These are phyloP conservation scores for Dendrocalamus sinicus DNA, from an alignment of 176 grass and related monocot species.

Conservation along the genomic window DNA sequence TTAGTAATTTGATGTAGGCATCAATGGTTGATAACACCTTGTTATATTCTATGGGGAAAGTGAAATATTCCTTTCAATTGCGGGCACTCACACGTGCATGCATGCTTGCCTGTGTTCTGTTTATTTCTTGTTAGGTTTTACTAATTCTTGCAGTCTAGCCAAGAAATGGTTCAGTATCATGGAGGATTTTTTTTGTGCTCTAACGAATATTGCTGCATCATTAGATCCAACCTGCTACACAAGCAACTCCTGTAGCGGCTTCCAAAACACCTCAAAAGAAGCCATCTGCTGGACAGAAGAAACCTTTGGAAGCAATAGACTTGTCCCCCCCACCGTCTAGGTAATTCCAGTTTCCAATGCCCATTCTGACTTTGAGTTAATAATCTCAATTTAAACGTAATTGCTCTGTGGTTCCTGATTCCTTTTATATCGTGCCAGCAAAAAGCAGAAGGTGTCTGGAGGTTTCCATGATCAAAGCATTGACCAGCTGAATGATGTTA, in stretches of 20 bases:
- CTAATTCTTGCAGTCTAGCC: not conserved
- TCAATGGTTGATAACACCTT: conserved; percentile 25
- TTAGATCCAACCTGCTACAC: conserved; percentile 65
- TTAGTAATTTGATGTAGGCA: conserved; percentile 14
- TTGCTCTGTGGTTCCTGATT: conserved; percentile 31
- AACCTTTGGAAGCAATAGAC: conserved; percentile 67
- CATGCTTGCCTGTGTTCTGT: conserved; percentile 18
- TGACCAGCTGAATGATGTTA: conserved; percentile 97
- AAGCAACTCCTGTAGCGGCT: conserved; percentile 39
- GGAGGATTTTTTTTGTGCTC: conserved; percentile 27
- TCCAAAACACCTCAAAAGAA: conserved; percentile 82
- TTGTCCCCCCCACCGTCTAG: conserved; percentile 69
- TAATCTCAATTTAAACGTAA: conserved; percentile 12
- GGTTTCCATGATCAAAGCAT: conserved; percentile 95
- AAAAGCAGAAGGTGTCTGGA: conserved; percentile 86
- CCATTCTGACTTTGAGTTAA: conserved; percentile 15
- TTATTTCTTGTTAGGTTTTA: conserved; percentile 22
- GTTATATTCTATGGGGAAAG: conserved; percentile 17
- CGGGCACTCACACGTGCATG: not conserved
- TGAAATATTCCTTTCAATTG: conserved; percentile 23
- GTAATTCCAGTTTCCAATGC: conserved; percentile 53
- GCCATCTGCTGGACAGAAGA: conserved; percentile 90
- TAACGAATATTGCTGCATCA: conserved; percentile 30
- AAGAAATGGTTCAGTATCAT: conserved; percentile 18
- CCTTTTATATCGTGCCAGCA: conserved; percentile 60